phyloP scores from a whole-genome alignment of 163 green algal genomes.

The Trebouxiophyceae sp. region DNA sequence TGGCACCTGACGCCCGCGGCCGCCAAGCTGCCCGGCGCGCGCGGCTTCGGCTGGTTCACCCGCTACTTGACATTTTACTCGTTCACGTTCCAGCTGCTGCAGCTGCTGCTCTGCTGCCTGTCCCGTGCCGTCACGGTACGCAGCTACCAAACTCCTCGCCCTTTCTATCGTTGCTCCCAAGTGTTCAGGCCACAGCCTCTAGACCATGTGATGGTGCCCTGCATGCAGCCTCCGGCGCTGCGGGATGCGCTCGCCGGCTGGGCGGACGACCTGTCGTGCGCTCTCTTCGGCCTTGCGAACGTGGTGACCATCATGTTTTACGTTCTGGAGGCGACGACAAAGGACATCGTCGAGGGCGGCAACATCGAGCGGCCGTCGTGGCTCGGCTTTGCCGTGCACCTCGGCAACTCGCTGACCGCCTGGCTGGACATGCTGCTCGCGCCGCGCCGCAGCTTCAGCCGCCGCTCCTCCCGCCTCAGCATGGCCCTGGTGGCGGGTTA shows the following conservation, averaged over 20 bases:
- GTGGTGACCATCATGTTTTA: conserved; percentile 57
- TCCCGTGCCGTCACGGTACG: conserved; percentile 1
- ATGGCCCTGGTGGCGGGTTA: conserved; percentile 36
- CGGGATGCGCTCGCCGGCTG: conserved; percentile 5
- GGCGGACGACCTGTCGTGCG: conserved; percentile 46
- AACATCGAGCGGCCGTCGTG: conserved; percentile 36
- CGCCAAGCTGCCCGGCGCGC: conserved; percentile 32
- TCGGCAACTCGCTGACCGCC: conserved; percentile 37
- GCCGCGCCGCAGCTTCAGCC: conserved; percentile 36
- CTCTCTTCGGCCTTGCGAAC: conserved; percentile 52
- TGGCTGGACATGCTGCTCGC: conserved; percentile 50
- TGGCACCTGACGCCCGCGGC: conserved; percentile 47
- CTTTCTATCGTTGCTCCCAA: too few relatives aligned
- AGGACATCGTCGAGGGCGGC: conserved; percentile 38
- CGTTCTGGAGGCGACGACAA: conserved; percentile 13
- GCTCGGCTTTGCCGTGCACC: conserved; percentile 50
- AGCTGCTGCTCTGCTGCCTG: conserved; percentile 30
- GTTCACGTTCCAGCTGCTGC: conserved; percentile 48
- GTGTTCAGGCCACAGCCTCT: not conserved
- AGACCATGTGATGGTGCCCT: too few relatives aligned
- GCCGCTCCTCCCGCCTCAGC: conserved; percentile 20
- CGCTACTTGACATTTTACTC: conserved; percentile 61
- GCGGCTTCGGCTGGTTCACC: conserved; percentile 61
- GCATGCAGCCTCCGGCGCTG: too few relatives aligned
- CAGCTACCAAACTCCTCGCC: not conserved